Conservation (phyloP, 2,329 filamentous ascomycete genomes). For the Talaromyces sp. region DNA sequence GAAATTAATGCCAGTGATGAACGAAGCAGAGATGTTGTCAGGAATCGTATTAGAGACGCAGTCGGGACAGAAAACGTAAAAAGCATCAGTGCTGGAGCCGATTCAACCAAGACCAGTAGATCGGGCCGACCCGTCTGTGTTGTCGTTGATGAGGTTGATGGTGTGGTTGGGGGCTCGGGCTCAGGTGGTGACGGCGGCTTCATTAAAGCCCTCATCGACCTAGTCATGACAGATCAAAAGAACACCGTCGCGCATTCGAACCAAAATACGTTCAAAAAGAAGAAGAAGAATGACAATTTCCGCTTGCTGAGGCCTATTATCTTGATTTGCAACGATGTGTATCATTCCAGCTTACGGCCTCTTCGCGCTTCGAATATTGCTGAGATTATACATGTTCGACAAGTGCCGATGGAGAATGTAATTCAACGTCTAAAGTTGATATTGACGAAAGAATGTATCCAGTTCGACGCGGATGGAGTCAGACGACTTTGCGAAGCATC, state of each 20-base stretch:
- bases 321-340: constrained; percentile 95
- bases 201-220: constrained; percentile 86
- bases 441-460: constrained; percentile 83
- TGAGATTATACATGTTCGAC: constrained; percentile 87
- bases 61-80: constrained; percentile 93
- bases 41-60: constrained; percentile 82
- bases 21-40: constrained; percentile 81
- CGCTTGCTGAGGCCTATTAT: constrained; percentile 81
- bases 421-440: constrained; percentile 73
- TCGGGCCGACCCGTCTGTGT: constrained; percentile 84
- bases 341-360: constrained; percentile 80
- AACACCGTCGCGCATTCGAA: constrained; percentile 50
- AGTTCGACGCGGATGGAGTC: constrained; percentile 82
- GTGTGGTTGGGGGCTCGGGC: constrained; percentile 76
- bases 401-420: constrained; percentile 80
- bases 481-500: constrained; percentile 63
- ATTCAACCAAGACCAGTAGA: constrained; percentile 55
- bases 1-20: constrained; percentile 99
- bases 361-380: constrained; percentile 79
- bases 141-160: constrained; percentile 93
- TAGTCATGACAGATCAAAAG: constrained; percentile 79
- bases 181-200: constrained; percentile 84
- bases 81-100: constrained; percentile 48
- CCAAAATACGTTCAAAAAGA: constrained; percentile 21
- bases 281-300: constrained; percentile 79